Percentiles rank a stretch among this genome's conserved stretches.
Evolutionary conservation across 768 basidiomycete genomes (phyloP).

Genomic region (Pulveroboletus sp.): DNA sequence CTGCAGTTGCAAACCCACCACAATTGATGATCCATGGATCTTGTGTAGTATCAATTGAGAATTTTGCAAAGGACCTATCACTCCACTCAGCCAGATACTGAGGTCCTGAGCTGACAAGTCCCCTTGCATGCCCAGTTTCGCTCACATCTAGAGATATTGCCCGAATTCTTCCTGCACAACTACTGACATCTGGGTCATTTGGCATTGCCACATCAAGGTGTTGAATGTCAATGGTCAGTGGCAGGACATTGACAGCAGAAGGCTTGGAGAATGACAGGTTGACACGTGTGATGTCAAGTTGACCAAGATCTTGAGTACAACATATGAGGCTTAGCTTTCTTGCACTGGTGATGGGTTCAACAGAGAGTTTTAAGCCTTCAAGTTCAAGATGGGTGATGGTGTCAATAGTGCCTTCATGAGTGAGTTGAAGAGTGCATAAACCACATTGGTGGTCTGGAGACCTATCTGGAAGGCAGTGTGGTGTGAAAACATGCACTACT

Average conservation of each 20-base stretch:
- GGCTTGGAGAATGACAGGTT: not conserved
- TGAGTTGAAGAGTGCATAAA: not conserved
- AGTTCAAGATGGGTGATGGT: accelerated
- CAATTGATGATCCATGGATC: no score
- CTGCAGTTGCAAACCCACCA: no score
- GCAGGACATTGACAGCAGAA: not conserved
- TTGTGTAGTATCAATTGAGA: no score
- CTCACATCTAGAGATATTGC: no score
- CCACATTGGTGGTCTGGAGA: not conserved
- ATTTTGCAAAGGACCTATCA: no score
- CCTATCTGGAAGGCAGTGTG: not conserved
- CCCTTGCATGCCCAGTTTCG: no score
- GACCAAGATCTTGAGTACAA: accelerated
- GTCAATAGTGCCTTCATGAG: not conserved
- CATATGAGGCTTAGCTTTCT: not conserved
- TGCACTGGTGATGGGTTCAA: not conserved
- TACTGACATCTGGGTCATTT: no score
- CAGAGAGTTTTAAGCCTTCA: not conserved
- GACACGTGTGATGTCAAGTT: not conserved
- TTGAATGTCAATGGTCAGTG: not conserved
- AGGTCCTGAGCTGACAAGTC: no score
- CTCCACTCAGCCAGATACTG: no score
- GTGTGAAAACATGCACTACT: not conserved
- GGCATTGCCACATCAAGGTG: not conserved
- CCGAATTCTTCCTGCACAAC: no score